Percentiles rank a stretch among this genome's conserved stretches.
These are phyloP conservation scores for Pelargonium nanum DNA, from an alignment of 345 rosid genomes.

Conservation along the genomic window DNA sequence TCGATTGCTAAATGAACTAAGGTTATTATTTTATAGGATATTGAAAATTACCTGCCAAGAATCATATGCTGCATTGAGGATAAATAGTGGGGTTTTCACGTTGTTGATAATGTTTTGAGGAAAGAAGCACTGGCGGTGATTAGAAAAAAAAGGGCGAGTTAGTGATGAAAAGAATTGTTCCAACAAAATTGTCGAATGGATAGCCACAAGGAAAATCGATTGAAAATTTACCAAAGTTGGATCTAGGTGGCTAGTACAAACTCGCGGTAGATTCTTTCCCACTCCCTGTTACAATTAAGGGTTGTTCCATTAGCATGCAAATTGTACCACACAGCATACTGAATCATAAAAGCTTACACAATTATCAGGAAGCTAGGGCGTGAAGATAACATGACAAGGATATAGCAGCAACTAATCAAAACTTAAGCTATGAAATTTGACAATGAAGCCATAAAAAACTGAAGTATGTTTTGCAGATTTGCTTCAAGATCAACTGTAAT, in stretches of 20 bases:
- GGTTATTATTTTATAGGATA: slow-evolving; percentile 2
- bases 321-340: neutral
- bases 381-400: too few relatives aligned
- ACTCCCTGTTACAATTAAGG: slow-evolving; percentile 35
- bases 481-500: too few relatives aligned
- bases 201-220: neutral
- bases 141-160: slow-evolving; percentile 7
- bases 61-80: slow-evolving; percentile 89
- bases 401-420: too few relatives aligned
- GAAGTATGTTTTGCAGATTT: too few relatives aligned
- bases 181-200: neutral
- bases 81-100: slow-evolving; percentile 65
- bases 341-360: neutral
- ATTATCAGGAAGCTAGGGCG: neutral
- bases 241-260: slow-evolving; percentile 71
- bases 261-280: slow-evolving; percentile 47
- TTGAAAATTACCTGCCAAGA: slow-evolving; percentile 81
- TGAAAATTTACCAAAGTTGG: slow-evolving; percentile 57
- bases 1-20: neutral
- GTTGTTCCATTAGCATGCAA: slow-evolving; percentile 6
- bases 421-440: too few relatives aligned
- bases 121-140: slow-evolving; percentile 68
- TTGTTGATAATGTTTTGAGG: slow-evolving; percentile 81
- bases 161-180: slow-evolving; percentile 1
- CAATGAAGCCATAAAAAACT: too few relatives aligned